A percentile compares a stretch with the other conserved stretches of the same genome.
Conservation (phyloP, 2,329 filamentous ascomycete species). For the Macrophomina pseudophaseolina region DNA sequence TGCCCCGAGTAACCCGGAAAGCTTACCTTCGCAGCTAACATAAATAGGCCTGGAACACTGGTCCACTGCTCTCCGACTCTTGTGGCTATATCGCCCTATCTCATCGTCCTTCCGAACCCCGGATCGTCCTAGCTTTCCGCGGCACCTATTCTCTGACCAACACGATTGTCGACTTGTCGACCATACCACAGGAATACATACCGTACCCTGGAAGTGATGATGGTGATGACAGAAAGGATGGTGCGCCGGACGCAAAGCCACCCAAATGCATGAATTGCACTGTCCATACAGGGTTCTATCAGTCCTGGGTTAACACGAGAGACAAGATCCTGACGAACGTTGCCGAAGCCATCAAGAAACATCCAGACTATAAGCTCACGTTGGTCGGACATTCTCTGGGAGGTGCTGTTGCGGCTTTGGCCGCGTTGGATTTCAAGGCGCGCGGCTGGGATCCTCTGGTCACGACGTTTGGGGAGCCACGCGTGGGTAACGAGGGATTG, state of each 20-base stretch:
- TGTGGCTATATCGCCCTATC: constrained; percentile 95
- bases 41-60: constrained; percentile 81
- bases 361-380: constrained; percentile 75
- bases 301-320: constrained; percentile 80
- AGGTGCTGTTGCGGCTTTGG: constrained; percentile 87
- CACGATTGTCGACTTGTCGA: constrained; percentile 87
- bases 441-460: constrained; percentile 77
- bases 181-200: constrained; percentile 85
- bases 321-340: constrained; percentile 71
- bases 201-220: constrained; percentile 72
- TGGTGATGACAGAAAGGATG: constrained; percentile 43
- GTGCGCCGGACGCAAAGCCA: constrained; percentile 38
- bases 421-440: constrained; percentile 78
- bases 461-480: constrained; percentile 92
- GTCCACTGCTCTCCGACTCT: constrained; percentile 82
- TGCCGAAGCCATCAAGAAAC: constrained; percentile 59
- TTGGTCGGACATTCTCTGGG: constrained; percentile 91
- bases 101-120: constrained; percentile 62
- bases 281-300: constrained; percentile 88
- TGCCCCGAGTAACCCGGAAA: constrained; percentile 1
- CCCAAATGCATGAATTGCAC: constrained; percentile 82
- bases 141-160: constrained; percentile 95
- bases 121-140: constrained; percentile 86
- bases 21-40: constrained; percentile 22
- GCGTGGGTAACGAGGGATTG: constrained; percentile 61